Conservation (phyloP, 2,329 filamentous ascomycete genomes). For the Paracoccidioides brasiliensis region DNA sequence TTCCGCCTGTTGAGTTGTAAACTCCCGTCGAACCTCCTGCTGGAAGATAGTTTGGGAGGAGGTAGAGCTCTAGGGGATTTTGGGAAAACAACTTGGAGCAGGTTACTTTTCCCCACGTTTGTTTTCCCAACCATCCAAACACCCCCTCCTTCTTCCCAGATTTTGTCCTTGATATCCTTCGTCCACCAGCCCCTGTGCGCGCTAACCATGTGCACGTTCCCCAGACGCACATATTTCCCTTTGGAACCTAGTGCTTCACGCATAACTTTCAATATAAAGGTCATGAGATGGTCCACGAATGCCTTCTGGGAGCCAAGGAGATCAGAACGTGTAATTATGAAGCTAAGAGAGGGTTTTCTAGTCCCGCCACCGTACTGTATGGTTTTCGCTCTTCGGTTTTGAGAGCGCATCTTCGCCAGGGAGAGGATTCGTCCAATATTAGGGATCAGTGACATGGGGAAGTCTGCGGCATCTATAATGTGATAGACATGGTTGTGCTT, state of each 20-base stretch:
- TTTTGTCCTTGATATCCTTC: slow-evolving; percentile 67
- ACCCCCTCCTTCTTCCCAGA: slow-evolving; percentile 70
- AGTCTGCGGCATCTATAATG: slow-evolving; percentile 87
- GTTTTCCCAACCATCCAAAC: slow-evolving; percentile 97
- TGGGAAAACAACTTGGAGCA: slow-evolving; percentile 80
- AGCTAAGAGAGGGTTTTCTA: slow-evolving; percentile 69
- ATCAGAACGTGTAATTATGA: slow-evolving; percentile 82
- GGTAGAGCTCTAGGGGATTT: slow-evolving; percentile 44
- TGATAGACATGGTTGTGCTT: slow-evolving; percentile 93
- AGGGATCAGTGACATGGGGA: slow-evolving; percentile 83
- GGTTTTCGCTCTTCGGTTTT: slow-evolving; percentile 62
- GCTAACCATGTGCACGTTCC: slow-evolving; percentile 78
- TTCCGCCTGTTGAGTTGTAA: not conserved
- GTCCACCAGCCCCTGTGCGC: slow-evolving; percentile 87
- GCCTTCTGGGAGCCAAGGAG: slow-evolving; percentile 71
- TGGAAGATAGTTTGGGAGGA: slow-evolving; percentile 45
- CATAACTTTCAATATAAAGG: slow-evolving; percentile 65
- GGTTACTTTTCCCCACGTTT: slow-evolving; percentile 90
- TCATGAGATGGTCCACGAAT: slow-evolving; percentile 75
- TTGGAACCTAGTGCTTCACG: slow-evolving; percentile 59
- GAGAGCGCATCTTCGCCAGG: slow-evolving; percentile 60
- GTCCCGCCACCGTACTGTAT: slow-evolving; percentile 53
- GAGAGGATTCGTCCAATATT: slow-evolving; percentile 58
- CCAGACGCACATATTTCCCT: slow-evolving; percentile 61
- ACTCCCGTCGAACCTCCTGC: not conserved